These are phyloP conservation scores for Phyllosticta citribraziliensis DNA, from an alignment of 2,329 filamentous ascomycete genomes.

Conservation along the genomic window DNA sequence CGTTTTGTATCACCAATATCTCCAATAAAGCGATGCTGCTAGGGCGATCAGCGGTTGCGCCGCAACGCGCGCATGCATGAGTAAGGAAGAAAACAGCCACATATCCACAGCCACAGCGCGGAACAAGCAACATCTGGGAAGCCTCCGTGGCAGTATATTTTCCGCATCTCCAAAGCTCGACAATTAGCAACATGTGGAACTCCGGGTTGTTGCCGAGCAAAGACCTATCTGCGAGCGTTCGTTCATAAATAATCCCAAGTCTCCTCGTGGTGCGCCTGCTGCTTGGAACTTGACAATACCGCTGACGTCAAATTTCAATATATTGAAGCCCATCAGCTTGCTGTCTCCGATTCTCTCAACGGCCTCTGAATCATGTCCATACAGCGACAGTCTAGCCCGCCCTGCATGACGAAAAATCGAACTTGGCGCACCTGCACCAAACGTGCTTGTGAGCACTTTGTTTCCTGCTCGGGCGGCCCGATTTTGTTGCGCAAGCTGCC, in stretches of 20 bases:
- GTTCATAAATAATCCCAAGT: neutral
- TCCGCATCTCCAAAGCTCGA: neutral
- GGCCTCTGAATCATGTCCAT: neutral
- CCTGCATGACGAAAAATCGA: neutral
- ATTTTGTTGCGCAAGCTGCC: neutral
- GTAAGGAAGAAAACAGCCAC: neutral
- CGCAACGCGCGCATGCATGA: neutral
- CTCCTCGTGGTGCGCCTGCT: neutral
- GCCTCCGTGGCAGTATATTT: neutral
- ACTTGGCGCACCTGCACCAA: neutral
- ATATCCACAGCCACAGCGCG: neutral
- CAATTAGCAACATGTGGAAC: neutral
- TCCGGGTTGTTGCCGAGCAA: neutral
- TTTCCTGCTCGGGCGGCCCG: neutral
- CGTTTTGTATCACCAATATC: neutral
- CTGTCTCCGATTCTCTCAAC: neutral
- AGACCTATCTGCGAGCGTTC: neutral
- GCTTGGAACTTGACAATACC: neutral
- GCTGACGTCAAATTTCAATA: neutral
- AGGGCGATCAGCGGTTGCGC: neutral
- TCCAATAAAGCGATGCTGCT: neutral
- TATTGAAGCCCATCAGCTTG: neutral
- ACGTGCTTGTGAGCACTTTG: neutral
- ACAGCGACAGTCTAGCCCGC: neutral
- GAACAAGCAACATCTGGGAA: neutral